These are phyloP conservation scores for Leccinum griseonigrum DNA, from an alignment of 1,284 basidiomycete genomes.

Conservation along the genomic window DNA sequence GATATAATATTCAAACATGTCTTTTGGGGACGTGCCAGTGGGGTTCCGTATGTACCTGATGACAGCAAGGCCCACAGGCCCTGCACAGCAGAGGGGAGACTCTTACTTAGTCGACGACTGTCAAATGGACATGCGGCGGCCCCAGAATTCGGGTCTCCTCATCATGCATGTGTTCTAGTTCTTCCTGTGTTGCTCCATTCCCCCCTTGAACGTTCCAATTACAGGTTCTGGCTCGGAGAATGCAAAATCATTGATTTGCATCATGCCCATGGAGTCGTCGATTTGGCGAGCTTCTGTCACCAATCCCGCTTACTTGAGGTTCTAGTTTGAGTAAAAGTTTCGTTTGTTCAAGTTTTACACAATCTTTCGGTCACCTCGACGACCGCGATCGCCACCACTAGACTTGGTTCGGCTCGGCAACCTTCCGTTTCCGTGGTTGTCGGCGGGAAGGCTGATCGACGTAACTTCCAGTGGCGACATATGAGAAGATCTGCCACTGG, in stretches of 20 bases:
- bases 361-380: conserved; percentile 5
- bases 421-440: conserved; percentile 17
- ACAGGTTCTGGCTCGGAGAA: conserved; percentile 4
- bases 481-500: conserved; percentile 14
- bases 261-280: background rate
- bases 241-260: background rate
- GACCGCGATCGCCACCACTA: background rate
- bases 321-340: background rate
- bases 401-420: background rate
- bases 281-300: background rate
- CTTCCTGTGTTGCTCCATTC: conserved; percentile 5
- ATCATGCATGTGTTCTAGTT: conserved; percentile 4
- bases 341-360: conserved; percentile 11
- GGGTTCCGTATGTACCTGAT: background rate
- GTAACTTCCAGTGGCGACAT: conserved; percentile 17
- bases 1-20: conserved; percentile 9
- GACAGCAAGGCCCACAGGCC: background rate
- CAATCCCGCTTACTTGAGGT: conserved; percentile 3
- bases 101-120: background rate
- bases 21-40: conserved; percentile 4
- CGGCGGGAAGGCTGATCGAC: conserved; percentile 9
- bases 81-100: background rate
- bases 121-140: conserved; percentile 24
- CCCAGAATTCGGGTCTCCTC: conserved; percentile 19
- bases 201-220: conserved; percentile 27